Base-by-base conservation (phyloP, 2,329 filamentous ascomycete genomes). In the Ramichloridium luteum region DNA sequence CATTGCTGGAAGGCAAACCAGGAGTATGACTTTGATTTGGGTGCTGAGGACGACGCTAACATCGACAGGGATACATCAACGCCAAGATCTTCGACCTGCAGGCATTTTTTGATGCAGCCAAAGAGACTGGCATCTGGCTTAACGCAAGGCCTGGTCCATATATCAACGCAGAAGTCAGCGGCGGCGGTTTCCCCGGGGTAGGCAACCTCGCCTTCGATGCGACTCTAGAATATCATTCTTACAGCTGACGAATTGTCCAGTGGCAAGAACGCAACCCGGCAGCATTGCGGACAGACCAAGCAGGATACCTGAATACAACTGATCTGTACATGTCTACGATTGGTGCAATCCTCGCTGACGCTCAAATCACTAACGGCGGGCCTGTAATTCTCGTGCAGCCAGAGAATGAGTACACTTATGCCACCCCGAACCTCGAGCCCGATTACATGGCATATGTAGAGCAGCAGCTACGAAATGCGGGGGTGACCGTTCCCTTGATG, bases 361-460 rank as follows among this genome's bases (percentile, higher is more conserved):
- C 71, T 0, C 81, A 88, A 46, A 85, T 90, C 46, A 86, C 80
- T 1, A 81, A 85, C 31, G 81, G 79, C 0, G 82, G 82, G 0
- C 80, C 80, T 0, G 67, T 90, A 5, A 81, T 90, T 37, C 59
- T 86, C 1, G 68, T 79, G 27, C 83, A 90, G 51, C 76, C 79
- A 0, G 82, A 90, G 51, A 90, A 88, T 40, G 82, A 88, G 53
- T 85, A 86, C 48, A 74, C 68, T 1, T 54, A 59, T n/a, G 63
- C 62, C 2, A 55, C 58, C n/a, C 58, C 56, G 4, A 58, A 58
- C 42, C 76, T 77, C 0, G 73, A 82, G 44, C 62, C 65, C 0
- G 60, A 65, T 0, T 88, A 85, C 50, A 72, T 85, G 55, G 64
- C 74, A 32, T 75, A 78, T 40, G 72, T 85, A 4, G 69, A 77